phyloP scores from a whole-genome alignment of 495 filamentous ascomycete genomes.

The Aspergillus wentii region DNA sequence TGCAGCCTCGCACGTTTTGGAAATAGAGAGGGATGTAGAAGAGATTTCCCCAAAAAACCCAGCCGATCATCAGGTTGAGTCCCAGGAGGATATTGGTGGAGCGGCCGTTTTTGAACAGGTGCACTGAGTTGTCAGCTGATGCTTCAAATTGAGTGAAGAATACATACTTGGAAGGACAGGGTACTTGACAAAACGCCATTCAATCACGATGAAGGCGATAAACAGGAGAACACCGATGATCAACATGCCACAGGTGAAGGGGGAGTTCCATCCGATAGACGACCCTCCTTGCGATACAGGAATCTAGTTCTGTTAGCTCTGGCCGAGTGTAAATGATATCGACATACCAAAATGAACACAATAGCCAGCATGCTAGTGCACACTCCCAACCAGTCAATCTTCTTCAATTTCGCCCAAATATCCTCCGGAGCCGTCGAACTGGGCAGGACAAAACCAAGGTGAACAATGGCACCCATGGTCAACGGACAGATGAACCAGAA shows the following conservation, averaged over 20 bases:
- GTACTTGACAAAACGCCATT: constrained; percentile 14
- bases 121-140: no score
- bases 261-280: constrained; percentile 31
- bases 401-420: constrained; percentile 28
- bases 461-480: constrained; percentile 19
- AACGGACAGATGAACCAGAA: constrained; percentile 37
- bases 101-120: not conserved
- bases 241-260: constrained; percentile 29
- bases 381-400: constrained; percentile 28
- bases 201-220: constrained; percentile 31
- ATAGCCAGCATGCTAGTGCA: constrained; percentile 19
- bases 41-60: constrained; percentile 17
- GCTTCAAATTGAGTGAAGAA: no score
- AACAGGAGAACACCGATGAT: constrained; percentile 23
- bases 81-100: constrained; percentile 3
- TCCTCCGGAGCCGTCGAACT: constrained; percentile 25
- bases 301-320: constrained; percentile 8
- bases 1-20: constrained; percentile 30
- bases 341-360: constrained; percentile 30
- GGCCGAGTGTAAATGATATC: no score
- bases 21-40: constrained; percentile 47
- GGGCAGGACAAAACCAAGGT: constrained; percentile 32
- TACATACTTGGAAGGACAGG: constrained; percentile 10
- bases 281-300: constrained; percentile 34
- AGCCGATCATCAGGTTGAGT: constrained; percentile 1